Evolutionary conservation across 192 early-diverging fungal genomes (phyloP), one percentile per base, ranked within the genome.

Genomic region (Nowakowskiella sp.): DNA sequence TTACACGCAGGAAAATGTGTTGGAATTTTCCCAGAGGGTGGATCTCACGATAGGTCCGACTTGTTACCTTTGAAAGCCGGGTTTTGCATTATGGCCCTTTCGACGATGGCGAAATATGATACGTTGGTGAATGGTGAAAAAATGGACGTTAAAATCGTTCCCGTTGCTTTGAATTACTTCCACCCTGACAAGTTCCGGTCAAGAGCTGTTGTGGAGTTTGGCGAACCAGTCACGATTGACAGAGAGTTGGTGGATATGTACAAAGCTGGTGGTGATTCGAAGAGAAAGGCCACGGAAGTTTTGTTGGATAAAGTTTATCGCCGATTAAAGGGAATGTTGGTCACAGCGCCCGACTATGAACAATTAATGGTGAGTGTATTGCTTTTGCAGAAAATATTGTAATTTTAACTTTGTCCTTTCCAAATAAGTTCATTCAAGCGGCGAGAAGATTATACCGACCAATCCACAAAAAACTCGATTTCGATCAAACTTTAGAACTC

Each of bases 1-100:
- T 61, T 99, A 27, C 77, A 86, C 54, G 65, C 66, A 29, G 83
- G 82, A 48, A 72, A 68, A 22, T 90, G 90, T 60, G 84, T 99
- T 4, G 91, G 91, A 10, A 99, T 99, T 52, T 99, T 99, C 69
- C 96, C 96, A 4, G 96, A 97, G 53, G 94, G 96, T 36, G 96
- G 96, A 9, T 88, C 85, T 60, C 96, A 99, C 72, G 96, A 99
- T 67, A 87, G 93, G 47, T 78, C 90, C 3, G 86, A 95, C 57
- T 86, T 99, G 78, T 67, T 99, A 47, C 96, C 96, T 25, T 70
- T 99, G 44, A 99, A 97, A 80, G 86, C 80, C 23, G 80, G 80
- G 30, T 68, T 72, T 33, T 50, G 70, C 1, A 66, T 78, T 28
- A 73, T 78, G 76, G 76, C 76, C 8, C 42, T 24, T 44, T 3